These are phyloP conservation scores for Oryza australiensis DNA, from an alignment of 176 grass and related monocot species.

Conservation along the genomic window DNA sequence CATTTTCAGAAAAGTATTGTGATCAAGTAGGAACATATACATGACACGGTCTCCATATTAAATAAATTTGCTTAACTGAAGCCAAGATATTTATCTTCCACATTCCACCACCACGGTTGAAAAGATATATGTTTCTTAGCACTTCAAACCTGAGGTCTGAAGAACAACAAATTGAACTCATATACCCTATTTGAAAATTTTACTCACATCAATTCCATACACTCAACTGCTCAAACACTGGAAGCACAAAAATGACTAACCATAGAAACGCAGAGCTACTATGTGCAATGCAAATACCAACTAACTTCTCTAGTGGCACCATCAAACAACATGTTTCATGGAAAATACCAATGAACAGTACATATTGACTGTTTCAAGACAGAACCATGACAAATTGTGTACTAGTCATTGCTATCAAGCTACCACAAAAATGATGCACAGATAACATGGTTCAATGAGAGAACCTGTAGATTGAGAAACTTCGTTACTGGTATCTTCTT, in stretches of 20 bases:
- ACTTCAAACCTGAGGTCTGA: not conserved
- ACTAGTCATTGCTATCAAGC: not conserved
- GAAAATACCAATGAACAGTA: not conserved
- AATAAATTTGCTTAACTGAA: not conserved
- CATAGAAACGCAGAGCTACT: constrained; percentile 14
- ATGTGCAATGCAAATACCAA: not conserved
- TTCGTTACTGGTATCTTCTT: constrained; percentile 96
- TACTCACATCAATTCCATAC: not conserved
- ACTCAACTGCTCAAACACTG: not conserved
- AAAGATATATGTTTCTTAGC: not conserved
- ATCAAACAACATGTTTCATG: not conserved
- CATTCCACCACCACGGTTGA: not conserved
- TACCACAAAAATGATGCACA: not conserved
- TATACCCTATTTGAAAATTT: not conserved
- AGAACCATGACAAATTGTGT: not conserved
- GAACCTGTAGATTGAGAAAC: constrained; percentile 90
- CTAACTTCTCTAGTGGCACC: not conserved
- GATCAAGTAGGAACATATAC: not conserved
- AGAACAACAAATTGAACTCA: not conserved
- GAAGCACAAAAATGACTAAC: not conserved
- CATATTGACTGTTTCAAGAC: not conserved
- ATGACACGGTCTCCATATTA: not conserved
- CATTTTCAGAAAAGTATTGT: not conserved
- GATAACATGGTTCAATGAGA: not conserved
- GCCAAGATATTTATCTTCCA: not conserved